These are phyloP conservation scores for Penicillium oxalicum DNA, from an alignment of 2,329 filamentous ascomycete genomes.

Conservation along the genomic window DNA sequence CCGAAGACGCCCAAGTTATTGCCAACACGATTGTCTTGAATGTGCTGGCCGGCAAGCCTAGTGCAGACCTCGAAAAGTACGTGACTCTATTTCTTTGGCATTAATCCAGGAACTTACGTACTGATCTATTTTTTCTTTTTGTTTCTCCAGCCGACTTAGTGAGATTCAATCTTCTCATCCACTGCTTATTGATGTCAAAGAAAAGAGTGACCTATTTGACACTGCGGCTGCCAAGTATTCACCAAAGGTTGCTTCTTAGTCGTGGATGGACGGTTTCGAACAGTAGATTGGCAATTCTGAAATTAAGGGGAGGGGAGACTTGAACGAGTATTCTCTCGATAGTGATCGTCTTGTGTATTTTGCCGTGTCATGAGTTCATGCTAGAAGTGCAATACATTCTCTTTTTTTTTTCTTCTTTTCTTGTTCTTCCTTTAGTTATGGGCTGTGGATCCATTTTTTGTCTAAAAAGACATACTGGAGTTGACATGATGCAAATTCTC, in stretches of 20 bases:
- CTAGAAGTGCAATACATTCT: not conserved
- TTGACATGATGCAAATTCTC: too few species aligned
- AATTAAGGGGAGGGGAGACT: not conserved
- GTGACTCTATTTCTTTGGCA: conserved; percentile 22
- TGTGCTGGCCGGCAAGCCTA: conserved; percentile 67
- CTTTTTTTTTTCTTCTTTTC: not conserved
- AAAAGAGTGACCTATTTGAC: conserved; percentile 85
- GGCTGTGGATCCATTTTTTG: too few species aligned
- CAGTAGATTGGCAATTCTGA: conserved; percentile 6
- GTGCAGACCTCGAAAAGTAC: conserved; percentile 57
- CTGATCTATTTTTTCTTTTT: conserved; percentile 11
- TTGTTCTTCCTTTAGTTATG: too few species aligned
- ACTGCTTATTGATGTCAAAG: conserved; percentile 66
- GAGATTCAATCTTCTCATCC: conserved; percentile 61
- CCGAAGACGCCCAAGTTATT: conserved; percentile 65
- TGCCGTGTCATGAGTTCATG: conserved; percentile 23
- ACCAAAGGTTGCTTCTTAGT: conserved; percentile 59
- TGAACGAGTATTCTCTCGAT: too few species aligned
- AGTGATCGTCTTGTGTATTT: conserved; percentile 8
- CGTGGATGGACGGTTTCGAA: not conserved
- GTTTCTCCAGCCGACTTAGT: conserved; percentile 31
- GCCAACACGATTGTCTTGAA: conserved; percentile 79
- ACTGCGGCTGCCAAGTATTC: conserved; percentile 80
- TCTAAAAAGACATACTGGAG: too few species aligned
- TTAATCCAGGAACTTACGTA: conserved; percentile 1